Percentiles rank a stretch among this genome's conserved stretches.
Conservation (phyloP, 2,329 filamentous ascomycete species). For the Diaporthe citrichinensis region DNA sequence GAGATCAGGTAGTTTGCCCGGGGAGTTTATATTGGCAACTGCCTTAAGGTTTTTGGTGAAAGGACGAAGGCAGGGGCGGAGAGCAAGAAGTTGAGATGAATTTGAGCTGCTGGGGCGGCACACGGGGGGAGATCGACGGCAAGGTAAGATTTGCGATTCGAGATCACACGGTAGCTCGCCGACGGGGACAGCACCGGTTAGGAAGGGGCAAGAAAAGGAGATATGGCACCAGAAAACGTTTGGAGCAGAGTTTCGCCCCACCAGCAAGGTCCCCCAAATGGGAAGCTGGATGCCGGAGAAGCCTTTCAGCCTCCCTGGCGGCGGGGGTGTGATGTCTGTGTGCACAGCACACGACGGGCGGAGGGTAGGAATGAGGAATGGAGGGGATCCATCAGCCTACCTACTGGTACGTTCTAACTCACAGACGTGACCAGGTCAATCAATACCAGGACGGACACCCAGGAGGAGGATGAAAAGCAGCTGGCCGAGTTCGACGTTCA, state of each 20-base stretch:
- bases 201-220: not conserved
- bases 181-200: constrained; percentile 8
- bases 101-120: constrained; percentile 3
- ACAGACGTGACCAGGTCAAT: constrained; percentile 11
- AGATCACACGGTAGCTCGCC: constrained; percentile 30
- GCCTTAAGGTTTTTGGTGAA: constrained; percentile 5
- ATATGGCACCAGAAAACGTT: constrained; percentile 2
- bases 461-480: not conserved
- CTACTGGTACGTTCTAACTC: not conserved
- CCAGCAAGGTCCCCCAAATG: not conserved
- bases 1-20: not conserved
- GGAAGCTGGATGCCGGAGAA: constrained; percentile 16
- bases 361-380: constrained; percentile 23
- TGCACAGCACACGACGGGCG: not conserved
- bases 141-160: constrained; percentile 20
- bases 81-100: constrained; percentile 32
- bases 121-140: constrained; percentile 20
- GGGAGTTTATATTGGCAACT: constrained; percentile 6
- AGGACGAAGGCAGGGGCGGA: constrained; percentile 26
- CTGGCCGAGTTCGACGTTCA: not conserved
- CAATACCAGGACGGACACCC: not conserved
- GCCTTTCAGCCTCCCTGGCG: not conserved
- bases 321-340: constrained; percentile 14
- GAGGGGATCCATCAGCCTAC: constrained; percentile 7
- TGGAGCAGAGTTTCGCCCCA: constrained; percentile 12